Conservation (phyloP, 2,329 filamentous ascomycete genomes). For the Cytospora piceicola region DNA sequence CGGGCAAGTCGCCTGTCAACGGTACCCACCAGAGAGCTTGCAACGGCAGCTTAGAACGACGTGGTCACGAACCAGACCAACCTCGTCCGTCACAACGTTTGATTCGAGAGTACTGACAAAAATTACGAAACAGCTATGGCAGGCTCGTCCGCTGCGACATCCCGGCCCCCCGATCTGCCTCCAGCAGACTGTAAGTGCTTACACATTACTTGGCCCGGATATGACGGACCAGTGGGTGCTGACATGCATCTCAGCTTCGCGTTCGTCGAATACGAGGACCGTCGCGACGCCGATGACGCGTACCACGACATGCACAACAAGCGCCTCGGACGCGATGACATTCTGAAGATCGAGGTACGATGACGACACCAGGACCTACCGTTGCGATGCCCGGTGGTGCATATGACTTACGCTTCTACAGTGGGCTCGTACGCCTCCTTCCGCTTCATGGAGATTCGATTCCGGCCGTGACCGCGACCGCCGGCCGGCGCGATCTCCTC, state of each 20-base stretch:
- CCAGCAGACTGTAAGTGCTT: constrained; percentile 85
- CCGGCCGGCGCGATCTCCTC: constrained; percentile 63
- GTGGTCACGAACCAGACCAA: constrained; percentile 37
- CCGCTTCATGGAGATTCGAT: constrained; percentile 97
- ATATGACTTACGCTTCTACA: constrained; percentile 45
- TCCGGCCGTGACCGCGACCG: constrained; percentile 79
- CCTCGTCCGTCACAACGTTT: constrained; percentile 33
- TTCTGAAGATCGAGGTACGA: constrained; percentile 94
- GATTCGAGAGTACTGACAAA: constrained; percentile 54
- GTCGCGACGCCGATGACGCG: constrained; percentile 96
- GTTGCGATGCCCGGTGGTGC: constrained; percentile 23
- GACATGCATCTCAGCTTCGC: constrained; percentile 68
- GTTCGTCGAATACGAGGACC: constrained; percentile 98
- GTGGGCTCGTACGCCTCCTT: constrained; percentile 98
- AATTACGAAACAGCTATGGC: constrained; percentile 71
- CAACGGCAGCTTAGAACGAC: constrained; percentile 38
- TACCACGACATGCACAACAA: constrained; percentile 99
- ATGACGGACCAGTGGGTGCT: constrained; percentile 5
- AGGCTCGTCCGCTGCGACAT: constrained; percentile 98
- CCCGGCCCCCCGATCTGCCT: constrained; percentile 89
- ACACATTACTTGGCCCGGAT: constrained; percentile 5
- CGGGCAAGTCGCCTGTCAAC: constrained; percentile 44
- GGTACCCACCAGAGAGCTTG: constrained; percentile 33
- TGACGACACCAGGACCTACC: neutral
- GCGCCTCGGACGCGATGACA: constrained; percentile 91